Base-by-base conservation (phyloP, 768 basidiomycete species). In the Leccinum truebloodii region DNA sequence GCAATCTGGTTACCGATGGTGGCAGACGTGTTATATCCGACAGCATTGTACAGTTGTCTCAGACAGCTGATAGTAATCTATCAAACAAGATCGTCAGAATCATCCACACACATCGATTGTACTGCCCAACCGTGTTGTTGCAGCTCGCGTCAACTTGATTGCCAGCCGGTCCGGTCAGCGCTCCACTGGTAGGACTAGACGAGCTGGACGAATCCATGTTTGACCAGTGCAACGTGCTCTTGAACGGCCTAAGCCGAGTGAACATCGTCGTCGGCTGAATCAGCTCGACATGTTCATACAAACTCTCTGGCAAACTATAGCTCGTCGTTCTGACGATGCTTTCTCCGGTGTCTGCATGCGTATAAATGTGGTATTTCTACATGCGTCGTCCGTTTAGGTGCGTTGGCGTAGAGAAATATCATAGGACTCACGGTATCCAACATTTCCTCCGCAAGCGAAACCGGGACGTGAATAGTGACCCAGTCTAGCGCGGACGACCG, bases 201-300 rank as follows among this genome's bases (percentile, higher is more conserved):
- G 64, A 61, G 1, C 7, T 48, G 54, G 30, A 65, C 30, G 24
- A 61, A 50, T 8, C 32, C n/a, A 24, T 46, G 1, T 65, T 63
- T 14, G 73, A 60, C 67, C 67, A 74, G 56, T 77, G 73, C 24
- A 83, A 64, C 0, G 76, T 82, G 5, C 79, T 78, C 58, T 65
- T 77, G 57, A 81, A 73, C 6, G 73, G 72, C 62, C 78, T 81
- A 59, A 76, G 72, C 58, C 80, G 80, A 46, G 79, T 75, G 65
- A 90, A 91, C 70, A 84, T 80, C 1, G 88, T 90, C 2, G 89
- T 90, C 0, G 89, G 89, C 62, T 90, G 87, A 28, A 91, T 76
- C 32, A 90, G 71, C 41, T 89, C 87, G 58, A 90, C 70, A 65
- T 90, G 87, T 3, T 76, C 73, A 65, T 86, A 79, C 52, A 90